Percentiles rank a stretch among this genome's conserved stretches.
These are phyloP conservation scores for Tetrapisispora iriomotensis DNA, from an alignment of 805 yeast genomes.

Conservation along the genomic window DNA sequence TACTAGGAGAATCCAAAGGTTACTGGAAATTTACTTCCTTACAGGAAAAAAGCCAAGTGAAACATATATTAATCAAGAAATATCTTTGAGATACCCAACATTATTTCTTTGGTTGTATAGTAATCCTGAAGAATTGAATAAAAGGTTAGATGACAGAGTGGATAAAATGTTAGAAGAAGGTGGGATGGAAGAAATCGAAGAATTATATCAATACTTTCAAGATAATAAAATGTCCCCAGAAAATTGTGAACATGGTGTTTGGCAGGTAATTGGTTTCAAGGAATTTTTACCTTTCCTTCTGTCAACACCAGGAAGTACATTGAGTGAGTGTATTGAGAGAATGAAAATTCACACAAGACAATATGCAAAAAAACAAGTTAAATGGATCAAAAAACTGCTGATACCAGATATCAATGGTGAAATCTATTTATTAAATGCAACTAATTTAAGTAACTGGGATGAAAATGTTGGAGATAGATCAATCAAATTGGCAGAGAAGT, in stretches of 20 bases:
- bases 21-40: slow-evolving; percentile 64
- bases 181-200: slow-evolving; percentile 57
- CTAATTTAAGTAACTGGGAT: slow-evolving; percentile 57
- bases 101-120: slow-evolving; percentile 79
- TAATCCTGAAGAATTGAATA: slow-evolving; percentile 44
- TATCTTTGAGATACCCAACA: slow-evolving; percentile 47
- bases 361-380: slow-evolving; percentile 80
- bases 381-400: slow-evolving; percentile 75
- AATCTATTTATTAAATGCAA: slow-evolving; percentile 64
- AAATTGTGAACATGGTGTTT: slow-evolving; percentile 64
- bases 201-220: slow-evolving; percentile 41
- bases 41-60: slow-evolving; percentile 65
- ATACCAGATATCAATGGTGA: slow-evolving; percentile 54
- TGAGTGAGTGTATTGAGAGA: slow-evolving; percentile 44
- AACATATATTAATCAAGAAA: slow-evolving; percentile 54
- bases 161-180: slow-evolving; percentile 73
- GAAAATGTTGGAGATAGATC: slow-evolving; percentile 49
- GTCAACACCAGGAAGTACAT: slow-evolving; percentile 18
- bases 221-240: slow-evolving; percentile 20
- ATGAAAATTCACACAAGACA: slow-evolving; percentile 82
- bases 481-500: slow-evolving; percentile 34
- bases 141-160: slow-evolving; percentile 67
- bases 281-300: slow-evolving; percentile 70
- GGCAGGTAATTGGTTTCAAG: slow-evolving; percentile 93
- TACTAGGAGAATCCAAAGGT: slow-evolving; percentile 63